Evolutionary conservation across 2,329 filamentous ascomycete genomes (phyloP), one percentile per base, ranked within the genome.

Genomic region (Verticillium klebahnii): DNA sequence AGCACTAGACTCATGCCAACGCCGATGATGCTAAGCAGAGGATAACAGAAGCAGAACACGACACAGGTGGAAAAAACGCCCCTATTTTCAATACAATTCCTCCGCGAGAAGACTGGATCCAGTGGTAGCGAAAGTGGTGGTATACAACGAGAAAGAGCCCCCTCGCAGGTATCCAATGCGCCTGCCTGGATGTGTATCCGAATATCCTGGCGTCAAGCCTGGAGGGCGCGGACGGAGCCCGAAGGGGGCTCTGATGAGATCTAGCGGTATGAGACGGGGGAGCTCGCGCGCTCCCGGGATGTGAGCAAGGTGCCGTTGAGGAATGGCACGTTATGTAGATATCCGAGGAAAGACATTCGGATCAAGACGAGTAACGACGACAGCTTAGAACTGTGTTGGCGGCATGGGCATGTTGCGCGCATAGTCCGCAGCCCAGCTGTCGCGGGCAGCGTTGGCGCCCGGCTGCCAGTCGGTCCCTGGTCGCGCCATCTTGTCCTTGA

Each of bases 401-500:
- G 58, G n/a, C n/a, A 32, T n/a, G 19, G 11, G 17, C 36, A 61
- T 40, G 25, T 45, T 36, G 52, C 59, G 54, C 17, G 50, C 59
- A 19, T 56, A 36, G 25, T 12, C 17, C 15, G 55, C 55, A 31
- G 45, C 60, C 17, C n/a, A 56, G 55, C 17, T 37, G 40, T 57
- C 60, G 5, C 55, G 55, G 17, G 55, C 56, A 19, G 55, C 55
- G 31, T 59, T 52, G 17, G 58, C 58, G 45, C 58, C 58, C 5
- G 58, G 58, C 34, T 59, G 58, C 58, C 45, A 59, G n/a, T 59
- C 45, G 29, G 31, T 23, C 29, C 40, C 58, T 54, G 58, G 40
- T 19, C 55, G 55, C 23, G 29, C 39, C 60, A 61, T 61, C 39
- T 55, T 57, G 60, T 61, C 56, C 23, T 55, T 55, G 19, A 61